Base-by-base conservation (phyloP, 2,329 filamentous ascomycete species). In the Alternaria gaisen region DNA sequence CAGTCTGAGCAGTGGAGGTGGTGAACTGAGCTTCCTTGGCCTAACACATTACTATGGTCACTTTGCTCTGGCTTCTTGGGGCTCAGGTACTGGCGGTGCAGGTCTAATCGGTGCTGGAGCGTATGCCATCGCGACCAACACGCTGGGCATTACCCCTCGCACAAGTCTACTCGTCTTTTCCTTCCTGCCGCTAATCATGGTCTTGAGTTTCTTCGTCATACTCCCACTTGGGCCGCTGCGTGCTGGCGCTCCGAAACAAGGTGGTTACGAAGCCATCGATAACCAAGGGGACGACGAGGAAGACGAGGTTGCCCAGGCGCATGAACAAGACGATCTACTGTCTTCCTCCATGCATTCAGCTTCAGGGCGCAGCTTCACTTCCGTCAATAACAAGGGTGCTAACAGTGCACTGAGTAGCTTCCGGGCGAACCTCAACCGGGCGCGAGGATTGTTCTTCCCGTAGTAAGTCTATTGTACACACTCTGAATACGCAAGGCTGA, bases 31-130 rank as follows among this genome's bases (percentile, higher is more conserved):
- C 78, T 97, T 98, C 74, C 82, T 99, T 6, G 91, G 93, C 1
- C 80, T 99, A 72, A 97, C 94, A 14, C 94, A 98, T 77, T 97
- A 91, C 81, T 98, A 98, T 72, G 95, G 94, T 0, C 89, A 88
- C 9, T 90, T 92, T 79, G 93, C 92, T 69, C 84, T 98, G 18
- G 94, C 94, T 0, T 90, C 92, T 36, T 99, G 95, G 95, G 91
- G 93, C 0, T 94, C 91, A 65, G 94, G 94, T 0, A 97, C 94
- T 0, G 94, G 94, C 1, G 94, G 91, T 0, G 94, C 94, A 1
- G 94, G 94, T 0, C 79, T 99, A 58, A 84, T 94, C 0, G 95
- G 95, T 5, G 93, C 94, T 0, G 93, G 93, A 0, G 84, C 94
- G 14, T 99, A 98, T 79, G 92, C 96, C 8, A 74, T 94, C 48